Conservation (phyloP, 352 stramenopile genomes). For the Globisporangium okanoganense region DNA sequence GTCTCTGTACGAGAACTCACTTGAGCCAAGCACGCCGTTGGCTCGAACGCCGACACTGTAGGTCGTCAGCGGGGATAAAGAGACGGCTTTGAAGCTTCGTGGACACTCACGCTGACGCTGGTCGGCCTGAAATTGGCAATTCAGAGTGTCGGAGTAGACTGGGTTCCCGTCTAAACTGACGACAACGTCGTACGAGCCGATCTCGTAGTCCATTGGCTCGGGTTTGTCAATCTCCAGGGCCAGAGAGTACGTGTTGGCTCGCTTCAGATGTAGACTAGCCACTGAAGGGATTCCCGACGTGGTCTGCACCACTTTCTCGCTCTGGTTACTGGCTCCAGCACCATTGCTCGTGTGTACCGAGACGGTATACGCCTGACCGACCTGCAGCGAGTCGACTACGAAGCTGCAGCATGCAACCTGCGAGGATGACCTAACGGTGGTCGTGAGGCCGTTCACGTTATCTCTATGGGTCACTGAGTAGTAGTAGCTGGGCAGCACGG, state of each 20-base stretch:
- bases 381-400: constrained; percentile 21
- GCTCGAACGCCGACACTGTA: constrained; percentile 10
- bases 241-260: constrained; percentile 42
- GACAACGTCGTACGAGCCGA: constrained; percentile 27
- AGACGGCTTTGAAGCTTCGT: neutral
- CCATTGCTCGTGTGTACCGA: constrained; percentile 29
- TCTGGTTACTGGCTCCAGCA: constrained; percentile 13
- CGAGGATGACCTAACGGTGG: constrained; percentile 12
- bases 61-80: neutral
- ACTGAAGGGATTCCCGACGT: constrained; percentile 26
- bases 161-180: constrained; percentile 3
- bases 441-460: neutral
- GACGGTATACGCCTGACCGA: constrained; percentile 26
- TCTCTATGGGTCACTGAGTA: constrained; percentile 21
- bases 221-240: constrained; percentile 16
- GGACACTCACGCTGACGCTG: constrained; percentile 1
- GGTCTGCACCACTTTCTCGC: constrained; percentile 22
- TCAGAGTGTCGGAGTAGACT: constrained; percentile 5
- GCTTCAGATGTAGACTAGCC: constrained; percentile 17
- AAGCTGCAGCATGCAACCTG: constrained; percentile 48
- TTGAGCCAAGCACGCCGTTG: constrained; percentile 2
- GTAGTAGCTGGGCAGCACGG: constrained; percentile 25
- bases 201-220: constrained; percentile 29
- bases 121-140: neutral
- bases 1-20: neutral